phyloP scores from a whole-genome alignment of 495 filamentous ascomycete species.

The Oleoguttula mirabilis region DNA sequence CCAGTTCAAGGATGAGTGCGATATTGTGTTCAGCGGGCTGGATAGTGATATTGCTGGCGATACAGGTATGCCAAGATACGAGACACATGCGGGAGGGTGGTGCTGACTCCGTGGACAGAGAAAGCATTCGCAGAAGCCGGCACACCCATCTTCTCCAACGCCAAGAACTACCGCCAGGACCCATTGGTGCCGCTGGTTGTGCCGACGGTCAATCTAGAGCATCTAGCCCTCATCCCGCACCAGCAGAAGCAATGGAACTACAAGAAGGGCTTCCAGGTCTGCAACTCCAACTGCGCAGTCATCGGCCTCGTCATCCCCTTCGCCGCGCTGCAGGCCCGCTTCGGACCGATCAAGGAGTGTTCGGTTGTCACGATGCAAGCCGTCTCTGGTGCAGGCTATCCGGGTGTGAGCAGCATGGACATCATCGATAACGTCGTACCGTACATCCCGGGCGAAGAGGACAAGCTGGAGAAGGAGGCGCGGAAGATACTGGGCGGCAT shows the following conservation, averaged over 20 bases:
- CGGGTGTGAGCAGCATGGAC: constrained; percentile 36
- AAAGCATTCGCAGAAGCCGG: constrained; percentile 33
- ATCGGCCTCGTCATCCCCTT: constrained; percentile 36
- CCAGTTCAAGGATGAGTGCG: constrained; percentile 31
- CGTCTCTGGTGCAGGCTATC: constrained; percentile 35
- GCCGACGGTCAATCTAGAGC: constrained; percentile 33
- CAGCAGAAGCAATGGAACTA: constrained; percentile 28
- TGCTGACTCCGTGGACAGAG: constrained; percentile 20
- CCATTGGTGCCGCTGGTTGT: constrained; percentile 35
- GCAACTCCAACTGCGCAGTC: constrained; percentile 38
- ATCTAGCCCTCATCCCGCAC: constrained; percentile 30
- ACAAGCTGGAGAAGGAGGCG: constrained; percentile 34
- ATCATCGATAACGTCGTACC: constrained; percentile 37
- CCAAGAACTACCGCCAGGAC: constrained; percentile 35
- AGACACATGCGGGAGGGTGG: neutral
- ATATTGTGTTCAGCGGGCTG: constrained; percentile 34
- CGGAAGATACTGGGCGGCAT: constrained; percentile 34
- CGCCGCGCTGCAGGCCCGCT: constrained; percentile 31
- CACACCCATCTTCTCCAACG: constrained; percentile 34
- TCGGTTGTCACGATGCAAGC: constrained; percentile 36
- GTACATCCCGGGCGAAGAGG: constrained; percentile 35
- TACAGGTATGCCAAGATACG: constrained; percentile 23
- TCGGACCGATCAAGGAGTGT: constrained; percentile 32
- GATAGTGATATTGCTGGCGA: constrained; percentile 36
- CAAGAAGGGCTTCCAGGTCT: constrained; percentile 33